phyloP scores from a whole-genome alignment of 495 filamentous ascomycete genomes.

The Talaromyces wortmannii region DNA sequence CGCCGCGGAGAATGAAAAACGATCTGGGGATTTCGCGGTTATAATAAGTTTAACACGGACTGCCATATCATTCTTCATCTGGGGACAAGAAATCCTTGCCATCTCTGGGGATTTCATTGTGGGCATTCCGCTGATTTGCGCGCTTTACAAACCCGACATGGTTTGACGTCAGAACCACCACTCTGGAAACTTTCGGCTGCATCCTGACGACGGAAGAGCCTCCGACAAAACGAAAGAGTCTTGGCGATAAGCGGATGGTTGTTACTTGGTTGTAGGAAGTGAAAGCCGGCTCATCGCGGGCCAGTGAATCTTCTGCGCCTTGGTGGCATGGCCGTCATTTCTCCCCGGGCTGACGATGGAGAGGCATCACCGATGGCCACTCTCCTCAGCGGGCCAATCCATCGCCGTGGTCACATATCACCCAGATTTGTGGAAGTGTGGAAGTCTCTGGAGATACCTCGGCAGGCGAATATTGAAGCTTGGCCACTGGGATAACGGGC shows the following conservation, averaged over 20 bases:
- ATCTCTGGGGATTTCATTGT: slow-evolving; percentile 3
- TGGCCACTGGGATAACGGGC: too few species aligned
- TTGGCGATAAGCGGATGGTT: background rate
- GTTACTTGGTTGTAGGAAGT: background rate
- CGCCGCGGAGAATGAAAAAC: background rate
- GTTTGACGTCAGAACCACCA: slow-evolving; percentile 5
- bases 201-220: background rate
- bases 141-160: background rate
- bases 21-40: background rate
- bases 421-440: too few species aligned
- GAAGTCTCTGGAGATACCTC: too few species aligned
- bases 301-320: background rate
- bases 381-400: too few species aligned
- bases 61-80: background rate
- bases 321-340: background rate
- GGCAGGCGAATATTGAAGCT: too few species aligned
- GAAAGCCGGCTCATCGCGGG: background rate
- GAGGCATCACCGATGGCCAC: background rate
- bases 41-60: slow-evolving; percentile 1
- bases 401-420: too few species aligned
- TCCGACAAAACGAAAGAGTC: background rate
- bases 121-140: slow-evolving; percentile 3
- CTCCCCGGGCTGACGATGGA: background rate
- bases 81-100: slow-evolving; percentile 1
- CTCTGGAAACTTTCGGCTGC: background rate